Evolutionary conservation across 352 stramenopile species (phyloP).

Genomic region (Phytopythium boreale): DNA sequence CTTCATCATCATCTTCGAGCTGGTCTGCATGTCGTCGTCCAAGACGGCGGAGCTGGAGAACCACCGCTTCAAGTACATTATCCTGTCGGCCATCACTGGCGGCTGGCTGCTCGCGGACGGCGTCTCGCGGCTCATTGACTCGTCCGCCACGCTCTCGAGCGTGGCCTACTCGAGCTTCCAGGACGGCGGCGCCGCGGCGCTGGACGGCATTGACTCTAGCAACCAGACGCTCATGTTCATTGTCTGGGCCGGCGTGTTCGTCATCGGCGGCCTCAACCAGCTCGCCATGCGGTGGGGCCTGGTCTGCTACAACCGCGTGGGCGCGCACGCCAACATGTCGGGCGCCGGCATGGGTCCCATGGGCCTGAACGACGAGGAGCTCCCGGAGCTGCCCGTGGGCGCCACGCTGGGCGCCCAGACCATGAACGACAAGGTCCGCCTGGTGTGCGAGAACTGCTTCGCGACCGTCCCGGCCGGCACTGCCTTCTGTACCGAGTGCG

Average conservation of each 20-base stretch:
- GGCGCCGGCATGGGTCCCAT: constrained; percentile 41
- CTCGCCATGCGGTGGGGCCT: constrained; percentile 85
- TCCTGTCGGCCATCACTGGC: constrained; percentile 69
- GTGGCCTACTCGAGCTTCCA: constrained; percentile 73
- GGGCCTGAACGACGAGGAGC: constrained; percentile 40
- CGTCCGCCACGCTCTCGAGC: constrained; percentile 45
- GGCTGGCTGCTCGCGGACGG: constrained; percentile 78
- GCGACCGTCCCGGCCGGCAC: constrained; percentile 78
- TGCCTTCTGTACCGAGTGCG: constrained; percentile 88
- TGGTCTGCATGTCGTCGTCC: constrained; percentile 72
- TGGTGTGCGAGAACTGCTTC: constrained; percentile 90
- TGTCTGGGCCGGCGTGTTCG: constrained; percentile 61
- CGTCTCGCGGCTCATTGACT: constrained; percentile 69
- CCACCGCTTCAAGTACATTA: constrained; percentile 88
- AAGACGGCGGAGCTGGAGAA: constrained; percentile 85
- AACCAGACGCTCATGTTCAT: constrained; percentile 76
- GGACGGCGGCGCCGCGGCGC: constrained; percentile 40
- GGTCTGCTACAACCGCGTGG: constrained; percentile 88
- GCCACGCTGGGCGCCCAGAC: constrained; percentile 57
- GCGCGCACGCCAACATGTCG: constrained; percentile 47
- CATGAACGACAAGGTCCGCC: constrained; percentile 58
- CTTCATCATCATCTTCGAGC: constrained; percentile 86
- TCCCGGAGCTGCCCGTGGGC: constrained; percentile 72
- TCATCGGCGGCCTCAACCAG: constrained; percentile 76
- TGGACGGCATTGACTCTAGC: constrained; percentile 46